phyloP scores from a whole-genome alignment of 2,329 filamentous ascomycete genomes.

The Arthrobotrys megalospora region DNA sequence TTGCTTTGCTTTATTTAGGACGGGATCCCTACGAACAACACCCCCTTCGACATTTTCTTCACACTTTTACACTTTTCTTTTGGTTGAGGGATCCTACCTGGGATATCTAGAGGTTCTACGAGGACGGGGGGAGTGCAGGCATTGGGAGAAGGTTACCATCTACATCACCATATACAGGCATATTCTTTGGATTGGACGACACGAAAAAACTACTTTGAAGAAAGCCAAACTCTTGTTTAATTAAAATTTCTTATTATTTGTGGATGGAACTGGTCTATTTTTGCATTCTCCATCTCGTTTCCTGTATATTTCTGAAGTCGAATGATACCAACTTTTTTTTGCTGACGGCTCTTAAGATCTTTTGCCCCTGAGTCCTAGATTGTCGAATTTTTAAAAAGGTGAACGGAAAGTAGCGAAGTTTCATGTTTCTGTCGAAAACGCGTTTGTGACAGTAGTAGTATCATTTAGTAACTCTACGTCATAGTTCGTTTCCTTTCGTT shows the following conservation, averaged over 20 bases:
- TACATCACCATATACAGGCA: constrained; percentile 8
- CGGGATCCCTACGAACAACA: constrained; percentile 31
- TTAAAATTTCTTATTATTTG: constrained; percentile 20
- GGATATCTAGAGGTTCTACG: constrained; percentile 4
- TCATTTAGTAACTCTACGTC: constrained; percentile 18
- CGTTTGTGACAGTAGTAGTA: background rate
- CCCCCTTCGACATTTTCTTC: constrained; percentile 18
- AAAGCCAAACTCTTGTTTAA: constrained; percentile 20
- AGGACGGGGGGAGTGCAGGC: constrained; percentile 3
- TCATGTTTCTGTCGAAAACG: background rate
- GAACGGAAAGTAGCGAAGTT: background rate
- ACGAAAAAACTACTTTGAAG: constrained; percentile 23
- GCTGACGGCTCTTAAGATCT: background rate
- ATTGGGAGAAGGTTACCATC: constrained; percentile 11
- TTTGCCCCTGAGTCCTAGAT: background rate
- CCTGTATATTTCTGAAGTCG: constrained; percentile 44
- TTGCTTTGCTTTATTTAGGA: constrained; percentile 20
- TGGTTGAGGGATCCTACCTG: constrained; percentile 6
- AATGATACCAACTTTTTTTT: constrained; percentile 50
- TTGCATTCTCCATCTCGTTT: constrained; percentile 20
- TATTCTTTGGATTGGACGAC: constrained; percentile 14
- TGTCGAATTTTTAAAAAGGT: background rate
- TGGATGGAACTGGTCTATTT: constrained; percentile 28
- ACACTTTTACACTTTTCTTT: constrained; percentile 36
- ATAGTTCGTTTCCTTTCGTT: constrained; percentile 6